Percentiles rank a stretch among this genome's conserved stretches.
Conservation (phyloP, 192 early-diverging fungal genomes). For the Coemansia sp. region DNA sequence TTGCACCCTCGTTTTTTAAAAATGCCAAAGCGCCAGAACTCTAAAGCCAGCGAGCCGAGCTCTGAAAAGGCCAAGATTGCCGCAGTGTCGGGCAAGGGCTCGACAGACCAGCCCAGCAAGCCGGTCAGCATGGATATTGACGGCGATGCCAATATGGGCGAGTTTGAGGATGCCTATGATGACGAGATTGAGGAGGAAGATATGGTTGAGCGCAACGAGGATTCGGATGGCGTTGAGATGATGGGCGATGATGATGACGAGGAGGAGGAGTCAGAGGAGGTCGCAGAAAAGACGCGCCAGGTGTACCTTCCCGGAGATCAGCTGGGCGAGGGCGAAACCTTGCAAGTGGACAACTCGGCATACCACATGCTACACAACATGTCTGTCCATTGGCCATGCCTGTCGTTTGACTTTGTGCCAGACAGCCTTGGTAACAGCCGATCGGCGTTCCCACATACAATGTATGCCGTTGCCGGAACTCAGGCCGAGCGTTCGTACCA, state of each 20-base stretch:
- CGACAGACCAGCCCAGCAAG: conserved; percentile 25
- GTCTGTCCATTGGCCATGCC: conserved; percentile 92
- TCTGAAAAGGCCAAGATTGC: conserved; percentile 29
- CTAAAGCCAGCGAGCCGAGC: conserved; percentile 3
- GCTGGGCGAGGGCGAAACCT: conserved; percentile 80
- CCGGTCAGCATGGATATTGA: conserved; percentile 46
- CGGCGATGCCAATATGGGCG: conserved; percentile 47
- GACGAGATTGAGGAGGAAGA: conserved; percentile 83
- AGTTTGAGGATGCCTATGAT: conserved; percentile 90
- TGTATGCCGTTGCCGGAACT: conserved; percentile 92
- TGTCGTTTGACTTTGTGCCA: conserved; percentile 92
- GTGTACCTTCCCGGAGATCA: conserved; percentile 91
- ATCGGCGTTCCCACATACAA: conserved; percentile 84
- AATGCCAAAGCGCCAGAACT: conserved; percentile 48
- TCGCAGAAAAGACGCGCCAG: conserved; percentile 59
- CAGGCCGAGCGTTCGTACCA: conserved; percentile 80
- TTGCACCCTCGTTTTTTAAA: background rate
- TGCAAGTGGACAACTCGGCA: conserved; percentile 90
- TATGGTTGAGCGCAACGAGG: conserved; percentile 61
- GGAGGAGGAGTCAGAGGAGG: conserved; percentile 62
- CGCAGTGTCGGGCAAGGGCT: conserved; percentile 20
- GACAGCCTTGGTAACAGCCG: conserved; percentile 81
- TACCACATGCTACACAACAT: conserved; percentile 98
- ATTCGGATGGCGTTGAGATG: conserved; percentile 61
- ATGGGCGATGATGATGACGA: conserved; percentile 41